These are phyloP conservation scores for Ophiognomonia clavigignenti-juglandacearum DNA, from an alignment of 2,329 filamentous ascomycete genomes.

Conservation along the genomic window DNA sequence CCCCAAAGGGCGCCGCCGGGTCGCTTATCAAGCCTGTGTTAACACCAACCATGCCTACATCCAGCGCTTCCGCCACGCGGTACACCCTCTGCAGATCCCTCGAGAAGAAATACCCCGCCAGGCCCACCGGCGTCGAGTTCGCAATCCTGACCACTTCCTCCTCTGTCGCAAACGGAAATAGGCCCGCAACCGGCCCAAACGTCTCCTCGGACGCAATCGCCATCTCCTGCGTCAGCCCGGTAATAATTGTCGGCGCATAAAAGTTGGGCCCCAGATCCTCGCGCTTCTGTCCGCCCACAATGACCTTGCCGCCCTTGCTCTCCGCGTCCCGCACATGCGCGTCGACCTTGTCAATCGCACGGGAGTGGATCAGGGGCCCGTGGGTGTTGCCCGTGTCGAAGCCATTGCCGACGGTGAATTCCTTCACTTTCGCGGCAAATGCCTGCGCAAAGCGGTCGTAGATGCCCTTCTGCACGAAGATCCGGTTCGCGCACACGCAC, in stretches of 20 bases:
- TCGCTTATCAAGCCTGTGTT: slow-evolving; percentile 68
- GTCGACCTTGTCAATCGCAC: slow-evolving; percentile 75
- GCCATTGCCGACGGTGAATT: slow-evolving; percentile 71
- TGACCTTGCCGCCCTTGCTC: slow-evolving; percentile 69
- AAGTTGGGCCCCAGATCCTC: slow-evolving; percentile 78
- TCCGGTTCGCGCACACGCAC: slow-evolving; percentile 83
- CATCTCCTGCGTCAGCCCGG: slow-evolving; percentile 84
- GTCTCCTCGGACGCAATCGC: slow-evolving; percentile 82
- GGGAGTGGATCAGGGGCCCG: slow-evolving; percentile 79
- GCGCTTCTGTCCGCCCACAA: slow-evolving; percentile 70
- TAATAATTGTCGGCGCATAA: slow-evolving; percentile 84
- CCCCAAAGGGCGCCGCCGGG: slow-evolving; percentile 62
- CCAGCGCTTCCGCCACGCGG: slow-evolving; percentile 63
- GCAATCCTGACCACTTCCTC: slow-evolving; percentile 81
- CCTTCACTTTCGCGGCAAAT: slow-evolving; percentile 66
- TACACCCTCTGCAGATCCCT: slow-evolving; percentile 53
- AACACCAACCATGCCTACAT: slow-evolving; percentile 84
- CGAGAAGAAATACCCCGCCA: slow-evolving; percentile 93
- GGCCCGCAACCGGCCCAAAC: slow-evolving; percentile 86
- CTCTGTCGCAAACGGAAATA: slow-evolving; percentile 87
- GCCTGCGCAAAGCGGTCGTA: slow-evolving; percentile 69
- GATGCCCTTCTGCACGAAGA: slow-evolving; percentile 73
- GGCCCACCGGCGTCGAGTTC: slow-evolving; percentile 77
- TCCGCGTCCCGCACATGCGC: slow-evolving; percentile 75
- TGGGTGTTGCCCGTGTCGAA: slow-evolving; percentile 69